Conservation (phyloP, 2,329 filamentous ascomycete genomes). For the Aphanoascus verrucosus region DNA sequence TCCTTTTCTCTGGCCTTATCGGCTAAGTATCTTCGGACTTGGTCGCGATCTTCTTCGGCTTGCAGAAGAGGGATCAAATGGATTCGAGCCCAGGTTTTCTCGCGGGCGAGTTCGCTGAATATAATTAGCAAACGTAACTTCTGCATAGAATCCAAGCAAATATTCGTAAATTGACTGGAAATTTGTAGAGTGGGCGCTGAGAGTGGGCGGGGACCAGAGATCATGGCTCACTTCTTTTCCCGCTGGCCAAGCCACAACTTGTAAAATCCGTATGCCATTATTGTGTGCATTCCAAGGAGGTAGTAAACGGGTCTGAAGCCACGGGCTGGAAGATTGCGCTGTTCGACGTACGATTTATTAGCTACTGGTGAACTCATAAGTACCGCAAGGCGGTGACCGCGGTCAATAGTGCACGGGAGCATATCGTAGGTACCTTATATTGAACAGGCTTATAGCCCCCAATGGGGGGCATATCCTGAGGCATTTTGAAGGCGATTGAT, state of each 20-base stretch:
- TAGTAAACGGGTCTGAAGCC: constrained; percentile 78
- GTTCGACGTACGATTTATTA: constrained; percentile 14
- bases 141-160: not conserved
- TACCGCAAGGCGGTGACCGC: not conserved
- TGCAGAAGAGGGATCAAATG: constrained; percentile 88
- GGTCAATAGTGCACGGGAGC: not conserved
- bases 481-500: constrained; percentile 50
- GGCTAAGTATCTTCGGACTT: constrained; percentile 74
- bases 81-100: constrained; percentile 98
- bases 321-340: constrained; percentile 85
- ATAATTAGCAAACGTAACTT: not conserved
- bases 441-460: constrained; percentile 95
- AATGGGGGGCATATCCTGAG: constrained; percentile 91
- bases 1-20: constrained; percentile 85
- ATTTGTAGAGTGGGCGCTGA: not conserved
- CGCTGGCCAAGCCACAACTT: constrained; percentile 69
- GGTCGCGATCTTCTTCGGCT: constrained; percentile 92
- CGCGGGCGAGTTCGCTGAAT: constrained; percentile 74
- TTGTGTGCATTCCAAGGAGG: constrained; percentile 60
- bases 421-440: constrained; percentile 60
- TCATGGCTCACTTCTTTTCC: constrained; percentile 69
- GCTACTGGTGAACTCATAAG: not conserved
- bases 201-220: not conserved
- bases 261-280: constrained; percentile 90
- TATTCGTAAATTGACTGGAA: no score